Conservation (phyloP, 345 rosid genomes). For the Isatis tinctoria region DNA sequence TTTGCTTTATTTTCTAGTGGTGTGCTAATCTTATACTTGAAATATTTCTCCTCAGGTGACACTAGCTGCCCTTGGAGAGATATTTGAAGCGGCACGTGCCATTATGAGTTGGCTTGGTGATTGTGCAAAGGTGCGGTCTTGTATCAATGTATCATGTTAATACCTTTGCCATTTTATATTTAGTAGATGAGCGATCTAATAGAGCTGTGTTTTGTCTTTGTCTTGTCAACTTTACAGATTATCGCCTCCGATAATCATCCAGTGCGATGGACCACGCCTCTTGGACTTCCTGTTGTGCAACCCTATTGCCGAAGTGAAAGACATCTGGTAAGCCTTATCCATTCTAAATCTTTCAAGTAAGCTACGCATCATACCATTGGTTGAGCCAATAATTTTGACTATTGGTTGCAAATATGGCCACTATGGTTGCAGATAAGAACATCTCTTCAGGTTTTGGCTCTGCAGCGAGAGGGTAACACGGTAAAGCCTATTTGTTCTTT, state of each 20-base stretch:
- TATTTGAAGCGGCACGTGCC: slow-evolving; percentile 92
- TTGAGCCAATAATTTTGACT: neutral
- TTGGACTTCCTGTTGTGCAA: slow-evolving; percentile 97
- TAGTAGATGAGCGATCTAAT: neutral
- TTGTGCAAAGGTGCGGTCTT: slow-evolving; percentile 72
- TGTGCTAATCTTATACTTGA: neutral
- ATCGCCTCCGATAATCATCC: slow-evolving; percentile 82
- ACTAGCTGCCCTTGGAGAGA: slow-evolving; percentile 80
- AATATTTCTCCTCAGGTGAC: slow-evolving; percentile 56
- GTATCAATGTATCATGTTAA: neutral
- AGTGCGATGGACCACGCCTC: slow-evolving; percentile 89
- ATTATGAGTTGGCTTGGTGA: slow-evolving; percentile 97
- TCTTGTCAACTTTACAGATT: slow-evolving; percentile 42
- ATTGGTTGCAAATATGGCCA: neutral
- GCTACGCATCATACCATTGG: neutral
- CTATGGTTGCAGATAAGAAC: slow-evolving; percentile 70
- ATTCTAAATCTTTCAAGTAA: neutral
- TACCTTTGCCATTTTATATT: neutral
- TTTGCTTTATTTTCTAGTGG: neutral
- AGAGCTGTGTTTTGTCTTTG: neutral
- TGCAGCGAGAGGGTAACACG: slow-evolving; percentile 76
- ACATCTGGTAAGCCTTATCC: slow-evolving; percentile 60
- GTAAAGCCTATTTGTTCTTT: slow-evolving; percentile 42
- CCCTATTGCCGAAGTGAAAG: slow-evolving; percentile 80
- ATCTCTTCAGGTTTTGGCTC: slow-evolving; percentile 86